Conservation (phyloP, 106 monocot genomes). For the Amphibolis antarctica region DNA sequence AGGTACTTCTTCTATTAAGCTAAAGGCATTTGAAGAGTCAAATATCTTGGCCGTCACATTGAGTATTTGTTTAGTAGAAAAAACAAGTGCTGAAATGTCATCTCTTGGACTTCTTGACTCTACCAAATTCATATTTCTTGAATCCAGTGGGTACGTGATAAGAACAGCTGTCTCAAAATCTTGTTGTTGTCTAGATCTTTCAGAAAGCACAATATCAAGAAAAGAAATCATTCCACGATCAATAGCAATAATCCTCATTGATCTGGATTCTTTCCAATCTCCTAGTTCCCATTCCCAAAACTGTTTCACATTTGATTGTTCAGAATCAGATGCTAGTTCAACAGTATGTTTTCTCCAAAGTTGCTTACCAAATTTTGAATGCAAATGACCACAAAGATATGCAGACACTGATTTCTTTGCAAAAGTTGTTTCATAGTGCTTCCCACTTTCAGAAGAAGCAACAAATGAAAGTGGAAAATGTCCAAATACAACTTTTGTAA, state of each 20-base stretch:
- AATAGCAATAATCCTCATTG: constrained; percentile 62
- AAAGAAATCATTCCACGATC: constrained; percentile 70
- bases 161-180: constrained; percentile 46
- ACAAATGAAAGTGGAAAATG: constrained; percentile 86
- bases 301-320: constrained; percentile 1
- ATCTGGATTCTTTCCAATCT: constrained; percentile 77
- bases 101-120: constrained; percentile 24
- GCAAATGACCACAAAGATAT: constrained; percentile 85
- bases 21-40: constrained; percentile 48
- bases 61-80: constrained; percentile 34
- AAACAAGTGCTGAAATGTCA: constrained; percentile 72
- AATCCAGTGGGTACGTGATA: constrained; percentile 67
- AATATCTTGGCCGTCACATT: constrained; percentile 67
- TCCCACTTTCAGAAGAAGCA: constrained; percentile 46
- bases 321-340: constrained; percentile 13
- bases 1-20: constrained; percentile 59
- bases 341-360: constrained; percentile 57
- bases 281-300: constrained; percentile 99
- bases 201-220: constrained; percentile 34
- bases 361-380: constrained; percentile 48
- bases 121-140: constrained; percentile 45
- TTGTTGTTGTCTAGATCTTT: neutral
- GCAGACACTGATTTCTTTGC: constrained; percentile 48
- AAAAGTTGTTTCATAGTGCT: constrained; percentile 48
- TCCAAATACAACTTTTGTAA: constrained; percentile 66